phyloP scores from a whole-genome alignment of 164 flowering plant genomes.

The Warburgia ugandensis region DNA sequence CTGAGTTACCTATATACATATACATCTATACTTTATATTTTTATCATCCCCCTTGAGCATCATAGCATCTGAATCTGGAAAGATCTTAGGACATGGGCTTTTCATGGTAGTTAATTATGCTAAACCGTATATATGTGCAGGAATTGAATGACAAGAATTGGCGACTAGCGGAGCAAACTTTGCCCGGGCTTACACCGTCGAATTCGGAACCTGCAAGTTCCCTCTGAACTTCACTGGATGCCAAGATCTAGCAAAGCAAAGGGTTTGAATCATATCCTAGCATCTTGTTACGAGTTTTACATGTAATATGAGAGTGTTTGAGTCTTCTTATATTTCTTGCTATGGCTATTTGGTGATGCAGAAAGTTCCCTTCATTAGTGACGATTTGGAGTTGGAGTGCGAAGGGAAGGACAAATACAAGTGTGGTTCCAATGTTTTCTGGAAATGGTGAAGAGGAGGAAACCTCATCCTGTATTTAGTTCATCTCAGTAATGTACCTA shows the following conservation, averaged over 20 bases:
- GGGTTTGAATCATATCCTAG: constrained; percentile 35
- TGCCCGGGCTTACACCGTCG: constrained; percentile 86
- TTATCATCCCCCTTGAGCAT: no score
- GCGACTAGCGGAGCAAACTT: constrained; percentile 97
- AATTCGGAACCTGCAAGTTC: constrained; percentile 94
- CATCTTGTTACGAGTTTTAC: neutral
- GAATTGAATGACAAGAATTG: constrained; percentile 91
- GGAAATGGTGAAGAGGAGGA: constrained; percentile 97
- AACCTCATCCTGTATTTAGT: no score
- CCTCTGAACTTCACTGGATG: constrained; percentile 99
- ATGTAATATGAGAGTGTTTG: no score
- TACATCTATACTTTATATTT: no score
- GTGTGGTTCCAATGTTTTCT: constrained; percentile 97
- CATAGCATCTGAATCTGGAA: no score
- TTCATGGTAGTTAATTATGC: no score
- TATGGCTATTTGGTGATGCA: constrained; percentile 31
- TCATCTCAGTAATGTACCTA: no score
- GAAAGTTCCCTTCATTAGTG: constrained; percentile 83
- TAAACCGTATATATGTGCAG: constrained; percentile 18
- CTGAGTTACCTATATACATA: no score
- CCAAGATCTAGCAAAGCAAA: constrained; percentile 98
- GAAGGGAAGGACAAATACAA: constrained; percentile 95
- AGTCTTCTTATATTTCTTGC: neutral
- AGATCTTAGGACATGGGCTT: no score
- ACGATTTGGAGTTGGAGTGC: constrained; percentile 76